Base-by-base conservation (phyloP, 805 yeast genomes). In the Komagataella mondaviorum region DNA sequence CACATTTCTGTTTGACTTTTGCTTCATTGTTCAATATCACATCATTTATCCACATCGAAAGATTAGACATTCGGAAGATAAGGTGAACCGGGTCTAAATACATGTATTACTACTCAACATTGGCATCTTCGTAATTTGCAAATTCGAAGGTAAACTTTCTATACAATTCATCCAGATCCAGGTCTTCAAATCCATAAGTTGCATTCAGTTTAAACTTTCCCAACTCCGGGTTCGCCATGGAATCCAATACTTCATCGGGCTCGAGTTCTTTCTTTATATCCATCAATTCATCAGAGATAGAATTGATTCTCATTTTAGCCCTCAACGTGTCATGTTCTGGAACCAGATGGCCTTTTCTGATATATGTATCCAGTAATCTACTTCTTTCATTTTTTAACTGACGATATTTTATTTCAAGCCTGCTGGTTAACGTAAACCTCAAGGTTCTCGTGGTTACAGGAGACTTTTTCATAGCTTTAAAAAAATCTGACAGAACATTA, bases 1-100 rank as follows among this genome's bases (percentile, higher is more conserved):
- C 3, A 65, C 72, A 1, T 53, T 64, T 17, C 44, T 62, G 20
- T 68, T 68, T 51, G 68, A 61, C 48, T 17, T 52, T 1, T 47
- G 64, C 6, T 67, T 63, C 50, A 49, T 61, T 2, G 6, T 52
- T 12, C 71, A 68, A 48, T 61, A 64, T 20, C 52, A 45, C 14
- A 7, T 48, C 24, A 12, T 49, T 8, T 49, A 49, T 8, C 22
- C 23, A 16, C 12, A 18, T 14, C 39, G 39, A 14, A 14, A 12
- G 14, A 14, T 8, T 8, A 30, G 14, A 1, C 14, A 30, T 30
- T 12, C 5, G 39, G 39, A 30, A 30, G 39, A 30, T 5, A 30
- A 30, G 8, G 14, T 30, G 39, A 30, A 14, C 14, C 10, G 39
- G 14, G 39, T 30, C 39, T 30, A 14, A 30, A 8, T 30, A 14